Evolutionary conservation across 2,329 filamentous ascomycete genomes (phyloP), one percentile per base, ranked within the genome.

Genomic region (Monosporascus sp.): DNA sequence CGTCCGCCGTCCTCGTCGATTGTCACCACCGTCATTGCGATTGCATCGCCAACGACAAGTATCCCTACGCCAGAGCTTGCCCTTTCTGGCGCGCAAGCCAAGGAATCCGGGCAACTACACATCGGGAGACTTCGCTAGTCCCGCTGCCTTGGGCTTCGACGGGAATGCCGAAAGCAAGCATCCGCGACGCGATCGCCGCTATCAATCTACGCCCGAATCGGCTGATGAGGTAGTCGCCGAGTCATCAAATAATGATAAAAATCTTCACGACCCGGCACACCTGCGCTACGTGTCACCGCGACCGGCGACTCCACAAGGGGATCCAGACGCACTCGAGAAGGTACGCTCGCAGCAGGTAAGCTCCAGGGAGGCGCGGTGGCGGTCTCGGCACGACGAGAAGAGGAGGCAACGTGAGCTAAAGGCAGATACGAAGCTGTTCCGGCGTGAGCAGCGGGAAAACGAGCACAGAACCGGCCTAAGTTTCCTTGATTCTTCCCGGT

Each of bases 371-470:
- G 60, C 62, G 51, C 63, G 63, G 2, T 54, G 50, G 50, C 59
- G 58, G 5, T 59, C 58, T n/a, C 57, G 58, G 46, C 52, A 59
- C 2, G 63, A 64, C n/a, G 58, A 61, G 41, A 65, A 61, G 46
- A 52, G 59, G 37, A 37, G 52, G 48, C 56, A 55, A 6, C 55
- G 52, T 24, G 59, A 62, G 8, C 52, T 59, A 22, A 61, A 53
- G 20, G 51, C 47, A 7, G 55, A 52, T 11, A 58, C 56, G 36
- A 56, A 52, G n/a, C 49, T 60, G 44, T 50, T 50, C 22, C n/a
- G 19, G 7, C 45, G 47, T 9, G 55, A 60, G 6, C 54, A 56
- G 36, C 24, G 53, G 4, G 56, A 56, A 22, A 41, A 38, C 7
- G 51, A 52, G 3, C 20, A 27, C 43, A 17, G 24, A 26, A 24